Conservation (phyloP, 1,284 basidiomycete species). For the Hymenochaete sp. region DNA sequence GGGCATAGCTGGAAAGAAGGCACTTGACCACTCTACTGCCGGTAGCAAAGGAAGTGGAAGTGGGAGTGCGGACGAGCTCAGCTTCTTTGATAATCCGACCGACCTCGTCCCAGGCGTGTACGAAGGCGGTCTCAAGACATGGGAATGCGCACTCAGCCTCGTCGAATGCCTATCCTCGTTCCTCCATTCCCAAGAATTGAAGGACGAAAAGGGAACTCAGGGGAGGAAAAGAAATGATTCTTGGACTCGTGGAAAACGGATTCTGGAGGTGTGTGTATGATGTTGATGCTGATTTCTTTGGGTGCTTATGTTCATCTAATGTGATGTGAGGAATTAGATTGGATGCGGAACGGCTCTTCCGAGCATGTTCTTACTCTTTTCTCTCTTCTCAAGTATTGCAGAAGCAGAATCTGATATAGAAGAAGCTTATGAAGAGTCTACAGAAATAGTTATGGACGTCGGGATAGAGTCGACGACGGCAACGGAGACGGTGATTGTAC, state of each 20-base stretch:
- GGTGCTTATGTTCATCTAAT: slow-evolving; percentile 5
- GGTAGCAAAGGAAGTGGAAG: too few species aligned
- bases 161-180: slow-evolving; percentile 39
- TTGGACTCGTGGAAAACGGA: slow-evolving; percentile 27
- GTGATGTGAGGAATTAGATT: slow-evolving; percentile 39
- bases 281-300: not conserved
- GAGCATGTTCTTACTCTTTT: slow-evolving; percentile 61
- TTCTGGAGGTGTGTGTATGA: slow-evolving; percentile 51
- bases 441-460: too few species aligned
- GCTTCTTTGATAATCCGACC: slow-evolving; percentile 72
- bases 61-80: slow-evolving; percentile 28
- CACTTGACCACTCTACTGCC: too few species aligned
- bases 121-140: slow-evolving; percentile 95
- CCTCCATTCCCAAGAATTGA: slow-evolving; percentile 20
- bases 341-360: slow-evolving; percentile 93
- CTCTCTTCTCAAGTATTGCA: slow-evolving; percentile 41
- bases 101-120: slow-evolving; percentile 91
- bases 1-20: not conserved
- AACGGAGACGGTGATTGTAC: slow-evolving; percentile 51
- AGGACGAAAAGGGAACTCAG: slow-evolving; percentile 31
- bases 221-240: slow-evolving; percentile 51
- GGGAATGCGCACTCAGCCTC: slow-evolving; percentile 93
- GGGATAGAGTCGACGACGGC: too few species aligned
- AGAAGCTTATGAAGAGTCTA: not conserved
- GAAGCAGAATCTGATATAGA: slow-evolving; percentile 4